These are phyloP conservation scores for Aspergillus leporis DNA, from an alignment of 495 filamentous ascomycete genomes.

Conservation along the genomic window DNA sequence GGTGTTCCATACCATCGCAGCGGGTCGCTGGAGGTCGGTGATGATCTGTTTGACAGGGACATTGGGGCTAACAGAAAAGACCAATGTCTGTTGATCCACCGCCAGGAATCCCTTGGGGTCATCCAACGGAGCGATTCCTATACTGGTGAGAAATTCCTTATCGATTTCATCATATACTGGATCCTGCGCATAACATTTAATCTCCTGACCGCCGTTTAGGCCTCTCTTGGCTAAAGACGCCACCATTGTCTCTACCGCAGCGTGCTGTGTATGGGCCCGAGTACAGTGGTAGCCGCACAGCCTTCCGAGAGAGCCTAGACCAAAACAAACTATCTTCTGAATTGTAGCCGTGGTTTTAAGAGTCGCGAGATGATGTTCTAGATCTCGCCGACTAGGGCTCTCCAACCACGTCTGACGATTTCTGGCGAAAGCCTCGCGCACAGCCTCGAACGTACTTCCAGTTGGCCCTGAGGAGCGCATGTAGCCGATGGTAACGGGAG, in stretches of 20 bases:
- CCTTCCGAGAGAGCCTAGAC: slow-evolving; percentile 15
- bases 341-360: slow-evolving; percentile 7
- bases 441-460: slow-evolving; percentile 8
- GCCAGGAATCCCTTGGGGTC: slow-evolving; percentile 35
- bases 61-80: slow-evolving; percentile 33
- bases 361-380: slow-evolving; percentile 12
- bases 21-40: slow-evolving; percentile 33
- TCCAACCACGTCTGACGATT: slow-evolving; percentile 11
- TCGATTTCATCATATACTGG: slow-evolving; percentile 29
- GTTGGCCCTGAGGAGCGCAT: slow-evolving; percentile 9
- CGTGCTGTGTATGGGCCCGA: slow-evolving; percentile 24
- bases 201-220: slow-evolving; percentile 9
- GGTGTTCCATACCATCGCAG: slow-evolving; percentile 36
- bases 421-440: slow-evolving; percentile 6
- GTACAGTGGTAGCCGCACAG: slow-evolving; percentile 13
- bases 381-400: slow-evolving; percentile 14
- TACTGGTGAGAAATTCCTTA: slow-evolving; percentile 16
- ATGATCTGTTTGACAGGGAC: slow-evolving; percentile 38
- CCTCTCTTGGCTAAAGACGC: slow-evolving; percentile 6
- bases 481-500: slow-evolving; percentile 24
- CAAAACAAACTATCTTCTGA: slow-evolving; percentile 24
- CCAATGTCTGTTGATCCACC: slow-evolving; percentile 30
- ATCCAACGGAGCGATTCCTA: slow-evolving; percentile 26
- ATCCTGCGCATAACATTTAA: slow-evolving; percentile 32
- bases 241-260: slow-evolving; percentile 23